Percentiles rank a stretch among this genome's conserved stretches.
Evolutionary conservation across 805 yeast species (phyloP).

Genomic region (Saccharomycopsis oosterbeekiorum): DNA sequence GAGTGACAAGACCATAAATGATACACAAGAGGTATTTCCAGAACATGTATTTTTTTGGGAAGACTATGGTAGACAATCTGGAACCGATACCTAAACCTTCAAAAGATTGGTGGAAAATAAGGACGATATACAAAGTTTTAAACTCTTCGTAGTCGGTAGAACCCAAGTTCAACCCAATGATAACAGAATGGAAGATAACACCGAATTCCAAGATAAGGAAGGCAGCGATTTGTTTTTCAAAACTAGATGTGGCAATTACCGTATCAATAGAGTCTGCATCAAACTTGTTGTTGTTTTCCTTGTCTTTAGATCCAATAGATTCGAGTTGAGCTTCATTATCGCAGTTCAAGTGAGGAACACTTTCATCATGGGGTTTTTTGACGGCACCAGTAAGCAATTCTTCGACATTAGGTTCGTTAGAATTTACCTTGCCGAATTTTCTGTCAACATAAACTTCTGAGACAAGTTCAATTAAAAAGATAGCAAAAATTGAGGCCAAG

Average conservation of each 20-base stretch:
- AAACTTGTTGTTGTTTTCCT: background rate
- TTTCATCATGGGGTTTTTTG: background rate
- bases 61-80: conserved; percentile 48
- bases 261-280: background rate
- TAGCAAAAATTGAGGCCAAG: conserved; percentile 29
- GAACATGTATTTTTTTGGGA: conserved; percentile 35
- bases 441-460: conserved; percentile 32
- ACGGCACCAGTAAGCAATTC: conserved; percentile 14
- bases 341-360: background rate
- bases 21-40: conserved; percentile 44
- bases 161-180: conserved; percentile 53
- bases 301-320: background rate
- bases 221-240: conserved; percentile 29
- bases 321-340: background rate
- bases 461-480: conserved; percentile 34
- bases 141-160: conserved; percentile 57
- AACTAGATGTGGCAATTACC: background rate
- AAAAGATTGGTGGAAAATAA: conserved; percentile 67
- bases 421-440: conserved; percentile 24
- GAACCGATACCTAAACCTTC: conserved; percentile 77
- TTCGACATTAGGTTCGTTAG: conserved; percentile 17
- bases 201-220: conserved; percentile 62
- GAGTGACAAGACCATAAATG: conserved; percentile 53
- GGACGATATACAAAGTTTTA: conserved; percentile 50
- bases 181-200: conserved; percentile 63